Conservation (phyloP, 192 early-diverging fungal species). For the Podochytrium sp. region DNA sequence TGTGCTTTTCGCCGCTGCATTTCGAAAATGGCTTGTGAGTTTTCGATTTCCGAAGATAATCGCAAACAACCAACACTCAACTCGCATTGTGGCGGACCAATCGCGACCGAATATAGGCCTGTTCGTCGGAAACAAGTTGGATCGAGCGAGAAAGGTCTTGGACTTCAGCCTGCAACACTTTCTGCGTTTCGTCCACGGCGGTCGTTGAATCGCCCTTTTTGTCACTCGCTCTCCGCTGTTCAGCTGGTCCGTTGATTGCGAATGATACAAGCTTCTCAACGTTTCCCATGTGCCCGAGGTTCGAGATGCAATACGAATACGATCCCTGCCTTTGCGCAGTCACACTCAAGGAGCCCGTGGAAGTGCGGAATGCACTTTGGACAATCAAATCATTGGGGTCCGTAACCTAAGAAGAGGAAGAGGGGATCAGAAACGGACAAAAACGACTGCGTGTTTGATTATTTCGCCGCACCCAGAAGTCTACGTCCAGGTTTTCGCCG, state of each 20-base stretch:
- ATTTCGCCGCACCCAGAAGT: conserved; percentile 8
- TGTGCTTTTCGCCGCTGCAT: conserved; percentile 8
- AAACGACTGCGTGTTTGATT: no score
- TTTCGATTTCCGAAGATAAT: no score
- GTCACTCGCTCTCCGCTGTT: background rate
- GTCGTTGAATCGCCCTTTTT: background rate
- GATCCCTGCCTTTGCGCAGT: background rate
- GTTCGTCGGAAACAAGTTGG: conserved; percentile 8
- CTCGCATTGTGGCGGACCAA: background rate
- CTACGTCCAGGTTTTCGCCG: background rate
- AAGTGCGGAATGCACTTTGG: background rate
- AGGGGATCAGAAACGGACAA: no score
- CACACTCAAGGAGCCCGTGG: background rate
- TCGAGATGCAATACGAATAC: conserved; percentile 18
- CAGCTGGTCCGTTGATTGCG: background rate
- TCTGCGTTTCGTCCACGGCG: background rate
- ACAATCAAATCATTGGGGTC: conserved; percentile 18
- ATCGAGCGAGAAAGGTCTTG: background rate
- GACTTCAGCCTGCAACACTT: background rate
- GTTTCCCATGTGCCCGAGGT: background rate
- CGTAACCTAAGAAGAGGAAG: no score
- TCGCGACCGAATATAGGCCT: background rate
- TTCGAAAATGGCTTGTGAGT: background rate
- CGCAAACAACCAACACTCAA: no score
- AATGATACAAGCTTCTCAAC: conserved; percentile 5